Percentiles rank a stretch among this genome's conserved stretches.
phyloP scores from a whole-genome alignment of 805 yeast genomes.

The Hanseniaspora lachancei region DNA sequence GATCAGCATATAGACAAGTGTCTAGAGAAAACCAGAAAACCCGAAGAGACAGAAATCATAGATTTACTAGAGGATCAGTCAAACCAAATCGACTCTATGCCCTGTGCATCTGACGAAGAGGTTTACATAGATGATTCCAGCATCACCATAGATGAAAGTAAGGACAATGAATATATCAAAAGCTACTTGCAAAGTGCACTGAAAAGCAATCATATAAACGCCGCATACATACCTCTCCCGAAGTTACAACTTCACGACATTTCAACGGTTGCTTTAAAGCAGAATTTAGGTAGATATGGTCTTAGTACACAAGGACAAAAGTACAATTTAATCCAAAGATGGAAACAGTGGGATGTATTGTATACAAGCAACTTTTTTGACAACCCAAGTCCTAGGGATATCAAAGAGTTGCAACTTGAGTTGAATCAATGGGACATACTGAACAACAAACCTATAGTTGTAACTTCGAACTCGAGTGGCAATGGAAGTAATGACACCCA shows the following conservation, averaged over 20 bases:
- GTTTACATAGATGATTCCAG: background rate
- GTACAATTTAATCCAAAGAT: slow-evolving; percentile 51
- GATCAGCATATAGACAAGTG: slow-evolving; percentile 52
- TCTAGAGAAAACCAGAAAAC: slow-evolving; percentile 20
- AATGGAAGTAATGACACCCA: background rate
- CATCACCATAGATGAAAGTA: background rate
- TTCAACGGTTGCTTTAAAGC: slow-evolving; percentile 40
- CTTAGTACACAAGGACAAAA: slow-evolving; percentile 54
- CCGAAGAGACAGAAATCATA: slow-evolving; percentile 7
- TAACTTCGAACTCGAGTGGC: slow-evolving; percentile 18
- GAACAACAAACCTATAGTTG: slow-evolving; percentile 15
- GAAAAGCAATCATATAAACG: background rate
- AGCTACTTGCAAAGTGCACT: slow-evolving; percentile 12
- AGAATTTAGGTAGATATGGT: slow-evolving; percentile 40
- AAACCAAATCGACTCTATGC: background rate
- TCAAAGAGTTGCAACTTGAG: slow-evolving; percentile 40
- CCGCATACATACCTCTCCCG: slow-evolving; percentile 18
- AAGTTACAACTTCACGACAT: slow-evolving; percentile 25
- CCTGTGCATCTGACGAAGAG: background rate
- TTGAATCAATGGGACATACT: slow-evolving; percentile 55
- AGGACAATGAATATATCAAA: slow-evolving; percentile 3
- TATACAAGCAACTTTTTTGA: slow-evolving; percentile 70
- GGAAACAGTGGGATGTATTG: slow-evolving; percentile 60
- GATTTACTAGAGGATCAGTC: background rate
- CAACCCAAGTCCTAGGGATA: slow-evolving; percentile 49